Conservation (phyloP, 2,329 filamentous ascomycete genomes). For the Hansfordia pulvinata region DNA sequence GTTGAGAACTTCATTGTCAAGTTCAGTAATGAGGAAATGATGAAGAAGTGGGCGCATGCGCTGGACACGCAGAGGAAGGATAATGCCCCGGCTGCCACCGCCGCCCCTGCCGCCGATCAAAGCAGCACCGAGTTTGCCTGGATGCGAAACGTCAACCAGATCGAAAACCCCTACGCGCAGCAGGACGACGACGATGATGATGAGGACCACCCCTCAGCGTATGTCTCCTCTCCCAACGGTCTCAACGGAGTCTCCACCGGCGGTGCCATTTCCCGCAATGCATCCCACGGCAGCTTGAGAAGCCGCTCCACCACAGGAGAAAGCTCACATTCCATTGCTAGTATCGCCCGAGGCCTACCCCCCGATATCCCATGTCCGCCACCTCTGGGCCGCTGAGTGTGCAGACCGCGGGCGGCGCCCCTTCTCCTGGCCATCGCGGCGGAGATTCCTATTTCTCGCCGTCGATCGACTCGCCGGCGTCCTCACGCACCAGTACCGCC, state of each 20-base stretch:
- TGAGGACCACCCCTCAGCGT: constrained; percentile 24
- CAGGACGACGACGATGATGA: constrained; percentile 51
- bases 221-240: constrained; percentile 19
- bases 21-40: constrained; percentile 79
- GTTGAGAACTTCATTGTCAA: constrained; percentile 95
- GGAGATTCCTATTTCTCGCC: constrained; percentile 94
- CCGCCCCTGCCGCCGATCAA: constrained; percentile 32
- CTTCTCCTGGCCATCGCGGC: constrained; percentile 46
- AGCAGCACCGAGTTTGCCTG: constrained; percentile 65
- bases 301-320: constrained; percentile 66
- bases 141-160: constrained; percentile 51
- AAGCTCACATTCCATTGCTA: constrained; percentile 43
- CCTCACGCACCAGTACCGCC: constrained; percentile 60
- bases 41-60: constrained; percentile 82
- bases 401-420: constrained; percentile 40
- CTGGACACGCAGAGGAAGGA: constrained; percentile 65
- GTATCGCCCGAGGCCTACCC: constrained; percentile 46
- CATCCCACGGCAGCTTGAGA: constrained; percentile 62
- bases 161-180: constrained; percentile 73
- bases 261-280: constrained; percentile 45
- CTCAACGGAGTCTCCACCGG: constrained; percentile 18
- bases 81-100: constrained; percentile 33
- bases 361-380: constrained; percentile 58
- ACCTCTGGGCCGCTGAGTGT: constrained; percentile 49
- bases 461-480: constrained; percentile 63